A percentile compares a stretch with the other conserved stretches of the same genome.
These are phyloP conservation scores for Fusarium oxysporum DNA, from an alignment of 2,329 filamentous ascomycete genomes.

Conservation along the genomic window DNA sequence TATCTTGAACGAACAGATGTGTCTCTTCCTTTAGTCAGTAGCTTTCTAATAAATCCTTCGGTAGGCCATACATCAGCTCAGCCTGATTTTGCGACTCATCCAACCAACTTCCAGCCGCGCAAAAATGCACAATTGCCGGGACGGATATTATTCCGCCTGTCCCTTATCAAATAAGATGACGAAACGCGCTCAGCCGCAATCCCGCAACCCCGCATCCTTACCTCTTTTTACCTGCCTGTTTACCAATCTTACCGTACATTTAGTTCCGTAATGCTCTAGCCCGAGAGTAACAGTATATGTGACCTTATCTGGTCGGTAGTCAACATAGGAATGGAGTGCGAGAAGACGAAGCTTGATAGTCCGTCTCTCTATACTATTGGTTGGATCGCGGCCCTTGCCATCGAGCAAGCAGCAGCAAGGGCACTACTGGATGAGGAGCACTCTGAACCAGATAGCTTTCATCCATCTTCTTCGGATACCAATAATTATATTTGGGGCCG, in stretches of 20 bases:
- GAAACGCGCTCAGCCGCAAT: not conserved
- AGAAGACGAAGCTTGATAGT: not conserved
- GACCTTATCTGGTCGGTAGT: too few relatives aligned
- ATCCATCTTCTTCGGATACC: constrained; percentile 22
- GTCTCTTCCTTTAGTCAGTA: not conserved
- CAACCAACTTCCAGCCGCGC: not conserved
- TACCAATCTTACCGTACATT: too few relatives aligned
- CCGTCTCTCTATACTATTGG: constrained; percentile 33
- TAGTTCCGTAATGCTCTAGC: not conserved
- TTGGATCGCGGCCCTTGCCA: constrained; percentile 43
- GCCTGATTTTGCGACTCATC: not conserved
- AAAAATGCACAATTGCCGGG: not conserved
- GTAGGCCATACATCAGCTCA: not conserved
- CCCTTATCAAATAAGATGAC: not conserved
- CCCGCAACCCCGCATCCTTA: not conserved
- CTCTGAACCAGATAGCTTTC: constrained; percentile 7
- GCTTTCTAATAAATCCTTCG: too few relatives aligned
- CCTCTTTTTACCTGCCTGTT: not conserved
- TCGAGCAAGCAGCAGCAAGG: constrained; percentile 42
- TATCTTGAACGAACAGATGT: too few relatives aligned
- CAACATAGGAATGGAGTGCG: not conserved
- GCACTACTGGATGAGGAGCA: constrained; percentile 44
- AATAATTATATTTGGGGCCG: constrained; percentile 46
- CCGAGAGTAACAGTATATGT: too few relatives aligned
- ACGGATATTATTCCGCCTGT: not conserved